Conservation (phyloP, 805 yeast species). For the Cyberlindnera americana region DNA sequence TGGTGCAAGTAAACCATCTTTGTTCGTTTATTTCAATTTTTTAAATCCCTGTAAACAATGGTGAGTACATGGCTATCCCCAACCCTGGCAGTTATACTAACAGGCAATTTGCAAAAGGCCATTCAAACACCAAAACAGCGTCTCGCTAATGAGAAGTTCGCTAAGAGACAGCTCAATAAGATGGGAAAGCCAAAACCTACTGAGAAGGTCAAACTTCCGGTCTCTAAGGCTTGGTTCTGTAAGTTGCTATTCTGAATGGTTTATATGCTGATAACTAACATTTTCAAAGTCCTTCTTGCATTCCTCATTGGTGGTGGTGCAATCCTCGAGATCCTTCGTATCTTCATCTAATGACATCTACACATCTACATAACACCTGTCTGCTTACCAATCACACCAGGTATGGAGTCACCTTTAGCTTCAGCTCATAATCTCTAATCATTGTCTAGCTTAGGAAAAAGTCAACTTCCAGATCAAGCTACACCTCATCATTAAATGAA, state of each 20-base stretch:
- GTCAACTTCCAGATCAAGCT: too few relatives aligned
- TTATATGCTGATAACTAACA: too few relatives aligned
- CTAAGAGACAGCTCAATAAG: conserved; percentile 65
- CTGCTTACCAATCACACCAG: too few relatives aligned
- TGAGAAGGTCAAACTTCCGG: conserved; percentile 43
- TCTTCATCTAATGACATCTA: conserved; percentile 51
- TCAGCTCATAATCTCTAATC: too few relatives aligned
- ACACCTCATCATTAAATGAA: too few relatives aligned
- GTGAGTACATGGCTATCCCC: too few relatives aligned
- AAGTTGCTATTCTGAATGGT: too few relatives aligned
- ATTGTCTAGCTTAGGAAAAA: too few relatives aligned
- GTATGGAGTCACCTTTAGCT: too few relatives aligned
- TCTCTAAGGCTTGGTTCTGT: conserved; percentile 66
- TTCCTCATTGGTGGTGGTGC: conserved; percentile 85
- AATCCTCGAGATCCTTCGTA: conserved; percentile 59
- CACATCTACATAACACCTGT: background rate
- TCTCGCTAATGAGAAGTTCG: conserved; percentile 80
- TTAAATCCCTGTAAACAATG: too few relatives aligned
- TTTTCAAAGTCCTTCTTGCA: conserved; percentile 46
- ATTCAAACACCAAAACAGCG: conserved; percentile 84
- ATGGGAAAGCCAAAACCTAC: conserved; percentile 66
- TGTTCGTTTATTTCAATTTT: too few relatives aligned
- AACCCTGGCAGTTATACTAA: background rate
- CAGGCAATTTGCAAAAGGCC: conserved; percentile 38
- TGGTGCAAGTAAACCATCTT: too few relatives aligned